These are phyloP conservation scores for Fusarium keratoplasticum DNA, from an alignment of 2,329 filamentous ascomycete genomes.

Conservation along the genomic window DNA sequence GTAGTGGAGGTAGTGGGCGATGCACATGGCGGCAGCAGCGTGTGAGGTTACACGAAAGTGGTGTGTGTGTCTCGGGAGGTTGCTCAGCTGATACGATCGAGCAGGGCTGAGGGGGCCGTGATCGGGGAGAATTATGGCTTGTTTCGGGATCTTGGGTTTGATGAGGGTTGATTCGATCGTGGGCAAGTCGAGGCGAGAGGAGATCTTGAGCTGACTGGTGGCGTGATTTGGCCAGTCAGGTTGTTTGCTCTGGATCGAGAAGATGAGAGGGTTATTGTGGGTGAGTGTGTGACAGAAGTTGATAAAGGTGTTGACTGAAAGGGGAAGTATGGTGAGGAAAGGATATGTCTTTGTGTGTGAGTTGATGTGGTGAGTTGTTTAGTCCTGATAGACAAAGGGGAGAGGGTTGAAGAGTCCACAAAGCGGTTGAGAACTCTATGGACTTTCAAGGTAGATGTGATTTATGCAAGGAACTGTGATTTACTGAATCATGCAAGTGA, in stretches of 20 bases:
- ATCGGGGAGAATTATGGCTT: neutral
- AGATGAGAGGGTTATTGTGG: neutral
- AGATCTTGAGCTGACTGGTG: neutral
- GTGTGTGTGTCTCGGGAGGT: conserved; percentile 40
- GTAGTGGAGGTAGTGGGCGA: conserved; percentile 62
- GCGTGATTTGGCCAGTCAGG: conserved; percentile 8
- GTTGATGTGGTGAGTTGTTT: neutral
- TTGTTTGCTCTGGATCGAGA: neutral
- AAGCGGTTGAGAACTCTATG: neutral
- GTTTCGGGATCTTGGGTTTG: neutral
- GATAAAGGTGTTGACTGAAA: neutral
- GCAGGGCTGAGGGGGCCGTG: neutral
- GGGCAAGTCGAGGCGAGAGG: neutral
- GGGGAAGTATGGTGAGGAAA: neutral
- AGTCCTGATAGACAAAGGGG: neutral
- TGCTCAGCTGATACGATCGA: conserved; percentile 37
- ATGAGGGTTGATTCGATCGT: neutral
- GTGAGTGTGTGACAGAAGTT: neutral
- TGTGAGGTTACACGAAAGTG: conserved; percentile 29
- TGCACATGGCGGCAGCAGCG: conserved; percentile 56
- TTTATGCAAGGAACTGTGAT: neutral
- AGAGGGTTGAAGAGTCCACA: neutral
- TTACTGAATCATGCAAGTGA: neutral
- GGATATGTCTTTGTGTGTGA: neutral
- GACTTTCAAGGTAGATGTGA: neutral